These are phyloP conservation scores for Davidsoniella eucalypti DNA, from an alignment of 2,329 filamentous ascomycete genomes.

Conservation along the genomic window DNA sequence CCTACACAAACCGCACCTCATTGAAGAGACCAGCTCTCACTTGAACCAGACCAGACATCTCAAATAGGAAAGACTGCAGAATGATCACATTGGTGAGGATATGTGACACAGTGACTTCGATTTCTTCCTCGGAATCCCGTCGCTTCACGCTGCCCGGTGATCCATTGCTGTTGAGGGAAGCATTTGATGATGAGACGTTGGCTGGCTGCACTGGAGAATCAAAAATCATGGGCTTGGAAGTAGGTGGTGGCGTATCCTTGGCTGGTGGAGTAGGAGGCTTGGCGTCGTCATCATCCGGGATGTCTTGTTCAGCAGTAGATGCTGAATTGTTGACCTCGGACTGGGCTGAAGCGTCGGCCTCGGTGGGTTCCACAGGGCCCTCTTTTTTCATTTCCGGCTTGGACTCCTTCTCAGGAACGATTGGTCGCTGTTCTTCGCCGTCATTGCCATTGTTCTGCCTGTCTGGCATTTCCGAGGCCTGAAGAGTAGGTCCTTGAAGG, in stretches of 20 bases:
- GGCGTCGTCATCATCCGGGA: constrained; percentile 13
- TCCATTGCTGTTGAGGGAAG: too few relatives aligned
- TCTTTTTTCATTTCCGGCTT: constrained; percentile 13
- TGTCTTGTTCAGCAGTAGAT: background rate
- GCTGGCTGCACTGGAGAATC: too few relatives aligned
- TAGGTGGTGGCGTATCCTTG: constrained; percentile 15
- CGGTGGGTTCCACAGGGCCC: constrained; percentile 14
- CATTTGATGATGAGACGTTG: too few relatives aligned
- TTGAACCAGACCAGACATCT: constrained; percentile 59
- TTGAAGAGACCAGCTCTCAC: constrained; percentile 60
- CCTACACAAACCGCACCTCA: constrained; percentile 45
- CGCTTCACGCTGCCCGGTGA: constrained; percentile 15
- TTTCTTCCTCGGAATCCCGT: constrained; percentile 14
- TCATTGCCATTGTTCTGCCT: constrained; percentile 12
- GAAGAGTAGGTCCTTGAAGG: background rate
- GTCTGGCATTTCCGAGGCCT: background rate
- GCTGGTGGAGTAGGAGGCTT: constrained; percentile 12
- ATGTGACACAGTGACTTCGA: constrained; percentile 54
- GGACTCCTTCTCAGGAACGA: background rate
- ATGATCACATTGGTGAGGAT: constrained; percentile 66
- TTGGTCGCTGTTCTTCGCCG: constrained; percentile 15
- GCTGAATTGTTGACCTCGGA: background rate
- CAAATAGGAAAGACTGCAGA: constrained; percentile 63
- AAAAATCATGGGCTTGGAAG: constrained; percentile 6
- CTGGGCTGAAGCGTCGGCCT: constrained; percentile 3